Evolutionary conservation across 2,329 filamentous ascomycete genomes (phyloP).

Genomic region (Aspergillus aculeatinus): DNA sequence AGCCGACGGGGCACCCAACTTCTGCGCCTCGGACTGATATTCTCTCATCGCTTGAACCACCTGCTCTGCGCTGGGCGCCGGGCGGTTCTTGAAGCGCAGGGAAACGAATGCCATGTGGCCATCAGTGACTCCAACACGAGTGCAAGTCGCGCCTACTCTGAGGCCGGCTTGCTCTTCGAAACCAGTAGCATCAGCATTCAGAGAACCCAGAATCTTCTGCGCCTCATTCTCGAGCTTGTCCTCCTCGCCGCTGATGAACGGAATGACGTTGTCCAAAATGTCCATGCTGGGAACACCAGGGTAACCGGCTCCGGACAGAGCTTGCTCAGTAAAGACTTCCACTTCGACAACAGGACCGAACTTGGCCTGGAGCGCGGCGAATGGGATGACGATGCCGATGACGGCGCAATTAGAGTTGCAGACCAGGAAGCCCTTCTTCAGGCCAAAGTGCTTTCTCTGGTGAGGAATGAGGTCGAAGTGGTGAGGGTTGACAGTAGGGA

Average conservation of each 20-base stretch:
- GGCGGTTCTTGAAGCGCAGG: constrained; percentile 73
- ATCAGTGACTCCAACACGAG: constrained; percentile 90
- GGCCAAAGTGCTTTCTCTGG: constrained; percentile 69
- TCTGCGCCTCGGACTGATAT: constrained; percentile 80
- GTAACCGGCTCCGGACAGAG: constrained; percentile 81
- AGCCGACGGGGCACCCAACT: constrained; percentile 81
- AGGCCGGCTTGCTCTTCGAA: constrained; percentile 74
- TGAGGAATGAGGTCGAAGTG: constrained; percentile 88
- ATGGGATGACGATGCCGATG: constrained; percentile 92
- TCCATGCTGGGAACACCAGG: constrained; percentile 79
- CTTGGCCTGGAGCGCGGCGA: constrained; percentile 80
- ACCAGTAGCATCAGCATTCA: constrained; percentile 69
- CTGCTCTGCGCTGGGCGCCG: constrained; percentile 70
- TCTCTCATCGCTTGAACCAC: constrained; percentile 76
- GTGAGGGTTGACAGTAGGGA: constrained; percentile 88
- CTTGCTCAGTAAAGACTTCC: constrained; percentile 91
- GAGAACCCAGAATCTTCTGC: constrained; percentile 81
- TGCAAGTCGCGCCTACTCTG: constrained; percentile 82
- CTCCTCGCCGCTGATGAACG: constrained; percentile 89
- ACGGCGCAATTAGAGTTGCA: constrained; percentile 99
- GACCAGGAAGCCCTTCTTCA: constrained; percentile 86
- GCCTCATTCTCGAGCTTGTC: constrained; percentile 95
- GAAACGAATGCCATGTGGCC: constrained; percentile 95
- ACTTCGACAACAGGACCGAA: constrained; percentile 78
- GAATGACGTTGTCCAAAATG: constrained; percentile 92